phyloP scores from a whole-genome alignment of 192 early-diverging fungal species.

The Backusella circina region DNA sequence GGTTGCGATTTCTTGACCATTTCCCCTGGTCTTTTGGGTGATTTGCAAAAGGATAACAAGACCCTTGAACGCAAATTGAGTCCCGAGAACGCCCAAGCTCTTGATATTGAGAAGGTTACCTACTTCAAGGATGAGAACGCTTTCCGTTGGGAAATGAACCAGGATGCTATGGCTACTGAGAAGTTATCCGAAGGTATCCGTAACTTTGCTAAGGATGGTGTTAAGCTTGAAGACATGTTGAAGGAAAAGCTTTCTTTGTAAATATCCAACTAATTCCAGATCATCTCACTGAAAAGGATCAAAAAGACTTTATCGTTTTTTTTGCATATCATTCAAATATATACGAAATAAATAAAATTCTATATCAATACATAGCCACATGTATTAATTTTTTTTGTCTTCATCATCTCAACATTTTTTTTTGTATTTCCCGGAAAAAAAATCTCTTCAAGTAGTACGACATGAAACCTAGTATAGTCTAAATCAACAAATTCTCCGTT shows the following conservation, averaged over 20 bases:
- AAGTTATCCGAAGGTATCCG: slow-evolving; percentile 98
- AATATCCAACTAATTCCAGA: background rate
- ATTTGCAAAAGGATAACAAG: slow-evolving; percentile 67
- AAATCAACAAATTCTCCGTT: background rate
- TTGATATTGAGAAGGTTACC: slow-evolving; percentile 56
- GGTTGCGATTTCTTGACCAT: slow-evolving; percentile 99
- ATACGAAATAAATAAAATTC: background rate
- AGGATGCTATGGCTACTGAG: slow-evolving; percentile 98
- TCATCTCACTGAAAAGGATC: background rate
- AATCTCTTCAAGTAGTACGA: background rate
- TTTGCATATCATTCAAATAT: background rate
- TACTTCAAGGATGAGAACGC: slow-evolving; percentile 71
- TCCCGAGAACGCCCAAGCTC: slow-evolving; percentile 57
- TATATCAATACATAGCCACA: background rate
- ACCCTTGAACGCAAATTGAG: slow-evolving; percentile 73
- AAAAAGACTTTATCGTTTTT: background rate
- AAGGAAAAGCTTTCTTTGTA: slow-evolving; percentile 47
- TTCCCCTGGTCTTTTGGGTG: slow-evolving; percentile 80
- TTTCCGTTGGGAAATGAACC: slow-evolving; percentile 98
- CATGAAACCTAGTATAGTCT: background rate
- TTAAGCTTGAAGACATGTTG: slow-evolving; percentile 69
- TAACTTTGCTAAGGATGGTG: slow-evolving; percentile 92
- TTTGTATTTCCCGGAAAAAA: background rate
- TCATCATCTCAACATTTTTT: background rate
- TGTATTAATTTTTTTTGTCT: background rate